Conservation (phyloP, 2,329 filamentous ascomycete species). For the Dryadomyces sulphureus region DNA sequence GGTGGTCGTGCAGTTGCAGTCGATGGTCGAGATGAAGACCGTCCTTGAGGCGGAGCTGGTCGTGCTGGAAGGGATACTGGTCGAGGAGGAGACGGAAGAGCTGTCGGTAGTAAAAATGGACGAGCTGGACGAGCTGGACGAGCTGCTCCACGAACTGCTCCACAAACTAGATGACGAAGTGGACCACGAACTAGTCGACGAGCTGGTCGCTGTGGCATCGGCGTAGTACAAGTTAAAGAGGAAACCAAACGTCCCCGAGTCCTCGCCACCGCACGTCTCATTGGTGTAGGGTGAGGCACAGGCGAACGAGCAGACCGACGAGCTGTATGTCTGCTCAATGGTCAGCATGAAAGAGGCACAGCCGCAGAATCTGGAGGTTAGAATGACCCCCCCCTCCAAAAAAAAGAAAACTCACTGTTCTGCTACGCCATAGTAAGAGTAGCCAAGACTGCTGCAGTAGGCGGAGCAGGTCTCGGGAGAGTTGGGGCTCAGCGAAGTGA, state of each 20-base stretch:
- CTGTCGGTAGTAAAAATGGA: not conserved
- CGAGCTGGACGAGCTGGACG: not conserved
- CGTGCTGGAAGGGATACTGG: not conserved
- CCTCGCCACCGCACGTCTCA: slow-evolving; percentile 9
- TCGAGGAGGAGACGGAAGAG: not conserved
- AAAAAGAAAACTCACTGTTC: slow-evolving; percentile 6
- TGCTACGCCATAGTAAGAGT: slow-evolving; percentile 9
- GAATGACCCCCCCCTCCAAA: too few relatives aligned
- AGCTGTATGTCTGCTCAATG: slow-evolving; percentile 9
- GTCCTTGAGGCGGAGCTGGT: not conserved
- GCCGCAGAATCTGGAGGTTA: slow-evolving; percentile 8
- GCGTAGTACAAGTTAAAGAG: slow-evolving; percentile 10
- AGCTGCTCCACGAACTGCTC: not conserved
- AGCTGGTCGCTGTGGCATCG: not conserved
- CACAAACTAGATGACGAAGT: not conserved
- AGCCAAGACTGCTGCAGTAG: slow-evolving; percentile 6
- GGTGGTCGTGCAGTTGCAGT: slow-evolving; percentile 8
- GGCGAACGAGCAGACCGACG: slow-evolving; percentile 7
- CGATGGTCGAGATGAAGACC: slow-evolving; percentile 9
- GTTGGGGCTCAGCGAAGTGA: slow-evolving; percentile 5
- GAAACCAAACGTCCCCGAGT: slow-evolving; percentile 6
- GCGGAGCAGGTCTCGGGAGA: slow-evolving; percentile 7
- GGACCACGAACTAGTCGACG: not conserved
- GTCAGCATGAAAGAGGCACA: slow-evolving; percentile 6
- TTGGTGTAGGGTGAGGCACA: slow-evolving; percentile 7